phyloP scores from a whole-genome alignment of 192 early-diverging fungal genomes.

The Gonapodya sp. region DNA sequence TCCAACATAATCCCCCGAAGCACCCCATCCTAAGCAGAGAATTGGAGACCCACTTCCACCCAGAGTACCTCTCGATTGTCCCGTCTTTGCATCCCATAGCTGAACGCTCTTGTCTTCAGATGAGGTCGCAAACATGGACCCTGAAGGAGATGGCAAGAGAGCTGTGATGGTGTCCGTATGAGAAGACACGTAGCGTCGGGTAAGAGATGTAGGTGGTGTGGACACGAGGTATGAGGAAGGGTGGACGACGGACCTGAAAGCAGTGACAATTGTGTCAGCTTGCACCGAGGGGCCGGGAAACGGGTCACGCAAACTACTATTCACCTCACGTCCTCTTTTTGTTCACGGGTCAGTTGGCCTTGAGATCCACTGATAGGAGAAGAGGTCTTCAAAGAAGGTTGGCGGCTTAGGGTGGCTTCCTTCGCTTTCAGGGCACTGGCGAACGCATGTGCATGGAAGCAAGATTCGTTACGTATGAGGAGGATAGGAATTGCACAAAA shows the following conservation, averaged over 20 bases:
- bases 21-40: constrained; percentile 71
- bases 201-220: background rate
- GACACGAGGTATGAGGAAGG: background rate
- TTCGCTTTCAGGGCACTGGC: background rate
- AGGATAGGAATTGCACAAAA: too few species aligned
- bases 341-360: background rate
- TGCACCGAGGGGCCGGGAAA: background rate
- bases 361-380: background rate
- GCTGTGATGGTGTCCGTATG: background rate
- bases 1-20: background rate
- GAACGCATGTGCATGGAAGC: too few species aligned
- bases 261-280: background rate
- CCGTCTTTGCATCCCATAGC: constrained; percentile 1
- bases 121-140: background rate
- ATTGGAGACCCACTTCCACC: constrained; percentile 31
- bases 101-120: background rate
- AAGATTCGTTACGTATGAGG: background rate
- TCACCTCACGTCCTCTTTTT: background rate
- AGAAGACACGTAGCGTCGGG: background rate
- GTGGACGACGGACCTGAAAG: background rate
- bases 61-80: background rate
- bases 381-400: background rate
- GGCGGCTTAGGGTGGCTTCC: background rate
- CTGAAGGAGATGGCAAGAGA: background rate
- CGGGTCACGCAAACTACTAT: background rate